Base-by-base conservation (phyloP, 1,284 basidiomycete genomes). In the Trichosporon sp. region DNA sequence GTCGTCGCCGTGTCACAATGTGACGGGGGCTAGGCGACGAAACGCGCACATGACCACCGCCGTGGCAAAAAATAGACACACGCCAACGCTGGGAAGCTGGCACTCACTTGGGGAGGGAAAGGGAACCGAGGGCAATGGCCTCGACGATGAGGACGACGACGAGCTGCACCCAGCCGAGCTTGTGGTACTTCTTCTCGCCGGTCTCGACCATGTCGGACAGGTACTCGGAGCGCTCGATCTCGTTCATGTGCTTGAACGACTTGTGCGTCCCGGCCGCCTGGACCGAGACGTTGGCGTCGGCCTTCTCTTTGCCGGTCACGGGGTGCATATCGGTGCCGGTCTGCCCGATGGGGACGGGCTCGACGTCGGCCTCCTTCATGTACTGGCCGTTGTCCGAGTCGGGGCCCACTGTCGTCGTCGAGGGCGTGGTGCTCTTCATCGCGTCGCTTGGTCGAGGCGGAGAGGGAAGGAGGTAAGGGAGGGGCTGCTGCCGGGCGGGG, bases 171-270 rank as follows among this genome's bases (percentile, higher is more conserved):
- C 70, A 71, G 6, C 67, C 68, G 35, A 71, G 70, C 67, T 71
- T 64, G 70, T 71, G 67, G 67, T 62, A 69, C 67, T 71, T 71
- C n/a, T 51, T 18, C 56, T 71, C 67, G 62, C 70, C 70, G n/a
- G 23, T 42, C n/a, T 51, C 31, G 15, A 58, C 63, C 5, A 64
- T 25, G 27, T 66, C 67, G 7, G 70, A 65, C 34, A 62, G 29
- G 62, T 68, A 71, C 34, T 68, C 67, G 23, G 47, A 21, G 38
- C 62, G 64, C 62, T 72, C 71, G 13, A 53, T 65, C 62, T 72
- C 71, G 42, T 51, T 66, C 71, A 72, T 69, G 5, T 60, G 27
- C 56, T 32, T 32, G 29, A 32, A 60, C 18, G 56, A 29, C 56
- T 60, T 60, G 56, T 60, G 56, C 56, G 56, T 21, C 18, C 29